These are phyloP conservation scores for Orbilia oligospora DNA, from an alignment of 2,329 filamentous ascomycete genomes.

Conservation along the genomic window DNA sequence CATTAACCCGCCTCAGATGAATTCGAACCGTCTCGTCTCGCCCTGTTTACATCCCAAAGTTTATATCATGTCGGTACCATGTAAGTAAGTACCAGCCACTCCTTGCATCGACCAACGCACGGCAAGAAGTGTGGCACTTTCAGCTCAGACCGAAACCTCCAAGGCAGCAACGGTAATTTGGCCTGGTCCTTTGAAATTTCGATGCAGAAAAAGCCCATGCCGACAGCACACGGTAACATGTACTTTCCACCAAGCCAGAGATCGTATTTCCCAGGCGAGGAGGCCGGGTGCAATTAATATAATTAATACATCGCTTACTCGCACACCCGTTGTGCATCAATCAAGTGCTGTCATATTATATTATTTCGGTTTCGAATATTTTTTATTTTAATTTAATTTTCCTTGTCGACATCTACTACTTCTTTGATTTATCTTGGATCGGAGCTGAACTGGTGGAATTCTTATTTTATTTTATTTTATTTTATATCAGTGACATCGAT, in stretches of 20 bases:
- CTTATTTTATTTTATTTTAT: not conserved
- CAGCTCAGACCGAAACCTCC: slow-evolving; percentile 38
- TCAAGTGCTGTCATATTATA: not conserved
- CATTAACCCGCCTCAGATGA: not conserved
- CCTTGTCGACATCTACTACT: too few species aligned
- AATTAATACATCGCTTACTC: slow-evolving; percentile 50
- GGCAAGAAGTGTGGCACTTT: slow-evolving; percentile 48
- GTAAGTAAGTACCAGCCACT: slow-evolving; percentile 34
- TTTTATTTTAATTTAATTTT: not conserved
- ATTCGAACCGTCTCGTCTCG: too few species aligned
- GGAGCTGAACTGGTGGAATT: too few species aligned
- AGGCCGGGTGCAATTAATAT: not conserved
- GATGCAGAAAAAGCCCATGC: slow-evolving; percentile 29
- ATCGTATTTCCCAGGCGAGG: slow-evolving; percentile 18
- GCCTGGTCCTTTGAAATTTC: slow-evolving; percentile 35
- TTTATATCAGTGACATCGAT: not conserved
- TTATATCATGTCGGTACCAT: too few species aligned
- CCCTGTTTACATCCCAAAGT: slow-evolving; percentile 11
- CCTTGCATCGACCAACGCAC: slow-evolving; percentile 28
- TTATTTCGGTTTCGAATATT: too few species aligned
- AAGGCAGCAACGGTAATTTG: slow-evolving; percentile 44
- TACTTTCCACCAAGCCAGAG: not conserved
- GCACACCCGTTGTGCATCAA: slow-evolving; percentile 4
- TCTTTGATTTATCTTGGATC: too few species aligned
- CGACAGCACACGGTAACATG: slow-evolving; percentile 30